Base-by-base conservation (phyloP, 129 eudicot species). In the Flaveria sonorensis region DNA sequence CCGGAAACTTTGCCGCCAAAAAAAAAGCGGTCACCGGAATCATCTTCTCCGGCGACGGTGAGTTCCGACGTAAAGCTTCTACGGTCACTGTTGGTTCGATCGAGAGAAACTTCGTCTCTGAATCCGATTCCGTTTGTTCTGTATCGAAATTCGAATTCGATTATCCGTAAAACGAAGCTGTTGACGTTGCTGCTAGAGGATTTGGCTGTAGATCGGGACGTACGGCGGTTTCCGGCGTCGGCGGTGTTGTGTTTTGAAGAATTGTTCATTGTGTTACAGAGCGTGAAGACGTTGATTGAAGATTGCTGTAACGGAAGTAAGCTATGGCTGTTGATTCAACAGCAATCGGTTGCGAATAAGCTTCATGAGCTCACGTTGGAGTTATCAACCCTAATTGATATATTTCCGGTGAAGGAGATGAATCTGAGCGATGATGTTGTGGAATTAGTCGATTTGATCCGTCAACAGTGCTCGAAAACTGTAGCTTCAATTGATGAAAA, bases 231-330 rank as follows among this genome's bases (percentile, higher is more conserved):
- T 19, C 88, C 97, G 61, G 84, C 90, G 50, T 91, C 98, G 1
- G 90, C 92, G 21, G 79, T 78, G 2, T 72, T 94, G 68, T 94
- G 97, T 73, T 89, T 91, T 43, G 97, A 94, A 36, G 98, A 94
- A 42, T 62, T 94, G 81, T 89, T 81, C 71, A 86, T 94, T 32
- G 89, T 91, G 30, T 68, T 94, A 66, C 96, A 94, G 23, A 74
- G 96, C 39, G 68, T 87, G 16, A 94, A 85, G 42, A 77, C 88
- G 9, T 45, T 89, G 47, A 56, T 94, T 2, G 90, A 86, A 74
- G 97, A 94, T 66, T 91, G 96, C 59, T 50, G 61, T 10, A 79
- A 45, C 47, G 88, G 92, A 24, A 91, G 98, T 77, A 91, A 67
- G 82, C 52, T 86, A 73, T 94, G 98, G 98, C 83, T 91, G 15